Base-by-base conservation (phyloP, 2,329 filamentous ascomycete species). In the Ophiosphaerella korrae region DNA sequence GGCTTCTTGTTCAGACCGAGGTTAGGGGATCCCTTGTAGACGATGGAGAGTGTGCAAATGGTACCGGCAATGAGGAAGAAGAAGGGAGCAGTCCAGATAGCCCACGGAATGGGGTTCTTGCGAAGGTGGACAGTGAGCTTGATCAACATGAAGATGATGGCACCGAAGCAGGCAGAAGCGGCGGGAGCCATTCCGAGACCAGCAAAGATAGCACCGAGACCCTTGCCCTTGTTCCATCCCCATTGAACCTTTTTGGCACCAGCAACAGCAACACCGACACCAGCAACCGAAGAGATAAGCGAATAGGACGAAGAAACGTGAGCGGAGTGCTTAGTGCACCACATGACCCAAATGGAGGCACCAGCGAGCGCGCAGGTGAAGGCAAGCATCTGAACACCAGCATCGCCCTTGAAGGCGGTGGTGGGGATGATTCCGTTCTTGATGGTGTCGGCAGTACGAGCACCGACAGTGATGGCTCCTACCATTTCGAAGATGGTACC, bases 61-160 rank as follows among this genome's bases (percentile, higher is more conserved):
- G 87, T 89, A 48, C 81, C 87, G 48, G 88, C 87, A 52, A 92
- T 83, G 48, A 91, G 83, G 81, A 92, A 92, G 77, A 87, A 92
- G 75, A 88, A 84, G 8, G 88, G 89, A 1, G 87, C 86, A 44
- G 82, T 87, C 75, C 80, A 90, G 47, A 92, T 82, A 23, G 88
- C 88, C 87, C 87, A 90, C 6, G 79, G 82, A 2, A 89, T 80
- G 5, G 88, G 88, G 73, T 89, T 85, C 74, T 81, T 85, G 71
- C 88, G 87, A 55, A 88, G 72, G 68, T 89, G 88, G 3, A 92
- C 88, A n/a, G 82, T 74, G 29, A 83, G 41, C 78, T 89, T 90
- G 78, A 90, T 87, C 52, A 90, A 78, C 81, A 82, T 80, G 79
- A 90, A 91, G 74, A 90, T 89, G 68, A 74, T 76, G 35, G 87